Conservation (phyloP, 192 early-diverging fungal genomes). For the Coemansia sp. region DNA sequence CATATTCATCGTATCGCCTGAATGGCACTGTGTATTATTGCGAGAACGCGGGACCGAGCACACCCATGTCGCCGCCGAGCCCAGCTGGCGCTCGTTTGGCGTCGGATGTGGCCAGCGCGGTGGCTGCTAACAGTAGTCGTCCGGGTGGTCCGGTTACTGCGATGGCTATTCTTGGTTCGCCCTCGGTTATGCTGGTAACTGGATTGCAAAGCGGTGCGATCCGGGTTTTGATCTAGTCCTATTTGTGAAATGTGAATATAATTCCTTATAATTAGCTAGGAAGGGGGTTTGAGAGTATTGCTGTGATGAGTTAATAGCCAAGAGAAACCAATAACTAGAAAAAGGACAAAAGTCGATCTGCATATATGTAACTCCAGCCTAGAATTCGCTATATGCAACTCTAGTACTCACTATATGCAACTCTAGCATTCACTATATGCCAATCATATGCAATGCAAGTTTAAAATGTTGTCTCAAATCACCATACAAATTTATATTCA, state of each 20-base stretch:
- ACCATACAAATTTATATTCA: background rate
- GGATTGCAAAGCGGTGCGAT: constrained; percentile 41
- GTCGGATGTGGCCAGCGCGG: constrained; percentile 10
- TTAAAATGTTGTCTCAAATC: background rate
- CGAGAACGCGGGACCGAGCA: constrained; percentile 26
- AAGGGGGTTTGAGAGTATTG: too few species aligned
- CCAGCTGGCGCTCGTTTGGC: constrained; percentile 12
- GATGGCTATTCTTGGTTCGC: constrained; percentile 19
- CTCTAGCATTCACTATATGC: too few species aligned
- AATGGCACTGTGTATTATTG: constrained; percentile 50
- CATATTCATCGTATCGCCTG: constrained; percentile 42
- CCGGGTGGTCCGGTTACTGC: constrained; percentile 32
- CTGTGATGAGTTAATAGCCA: too few species aligned
- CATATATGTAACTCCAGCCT: too few species aligned
- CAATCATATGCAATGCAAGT: too few species aligned
- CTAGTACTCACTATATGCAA: too few species aligned
- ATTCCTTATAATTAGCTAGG: too few species aligned
- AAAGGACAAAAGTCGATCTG: too few species aligned
- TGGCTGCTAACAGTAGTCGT: constrained; percentile 25
- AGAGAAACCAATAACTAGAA: too few species aligned
- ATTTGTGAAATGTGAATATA: background rate
- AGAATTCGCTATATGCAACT: too few species aligned
- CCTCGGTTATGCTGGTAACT: constrained; percentile 33
- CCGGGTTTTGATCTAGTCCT: constrained; percentile 14
- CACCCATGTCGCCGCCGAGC: constrained; percentile 16